These are phyloP conservation scores for Scleroderma citrinum DNA, from an alignment of 768 basidiomycete genomes.

Conservation along the genomic window DNA sequence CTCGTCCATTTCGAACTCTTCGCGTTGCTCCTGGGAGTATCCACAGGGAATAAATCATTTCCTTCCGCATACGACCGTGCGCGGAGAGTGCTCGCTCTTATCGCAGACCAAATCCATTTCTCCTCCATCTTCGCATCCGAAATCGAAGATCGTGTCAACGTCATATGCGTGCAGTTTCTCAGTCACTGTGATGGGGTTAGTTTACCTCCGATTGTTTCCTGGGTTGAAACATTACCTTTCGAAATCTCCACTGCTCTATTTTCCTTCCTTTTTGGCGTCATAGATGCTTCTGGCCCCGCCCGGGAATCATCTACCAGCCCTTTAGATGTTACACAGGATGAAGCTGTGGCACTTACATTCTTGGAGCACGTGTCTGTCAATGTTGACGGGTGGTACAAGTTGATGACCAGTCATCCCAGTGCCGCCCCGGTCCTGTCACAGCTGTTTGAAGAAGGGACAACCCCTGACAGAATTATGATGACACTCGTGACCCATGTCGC, in stretches of 20 bases:
- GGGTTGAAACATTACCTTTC: neutral
- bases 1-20: slow-evolving; percentile 4
- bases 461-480: neutral
- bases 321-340: slow-evolving; percentile 1
- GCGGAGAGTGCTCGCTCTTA: neutral
- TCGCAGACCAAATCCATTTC: neutral
- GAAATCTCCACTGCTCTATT: neutral
- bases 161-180: neutral
- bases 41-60: neutral
- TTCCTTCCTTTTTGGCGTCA: neutral
- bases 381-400: slow-evolving; percentile 1
- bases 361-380: neutral
- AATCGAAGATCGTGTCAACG: neutral
- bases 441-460: neutral
- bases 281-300: neutral
- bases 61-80: neutral
- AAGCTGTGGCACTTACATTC: neutral
- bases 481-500: neutral
- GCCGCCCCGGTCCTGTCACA: neutral
- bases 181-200: neutral
- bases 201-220: neutral
- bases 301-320: neutral
- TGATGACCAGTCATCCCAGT: neutral
- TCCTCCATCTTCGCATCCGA: slow-evolving; percentile 1
- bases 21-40: slow-evolving; percentile 4